Base-by-base conservation (phyloP, 345 rosid genomes). In the Nasturtium officinale region DNA sequence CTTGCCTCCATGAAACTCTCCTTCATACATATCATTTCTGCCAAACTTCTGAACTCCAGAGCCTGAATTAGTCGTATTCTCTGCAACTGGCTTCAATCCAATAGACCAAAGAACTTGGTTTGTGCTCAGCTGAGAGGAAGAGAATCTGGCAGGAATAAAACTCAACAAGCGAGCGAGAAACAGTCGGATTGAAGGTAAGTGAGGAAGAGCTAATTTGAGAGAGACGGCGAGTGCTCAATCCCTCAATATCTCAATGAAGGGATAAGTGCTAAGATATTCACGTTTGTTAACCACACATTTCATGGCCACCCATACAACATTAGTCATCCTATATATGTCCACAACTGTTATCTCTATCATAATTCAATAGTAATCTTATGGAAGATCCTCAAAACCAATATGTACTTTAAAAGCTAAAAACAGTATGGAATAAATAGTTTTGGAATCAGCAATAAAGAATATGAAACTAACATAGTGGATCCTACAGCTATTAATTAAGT, bases 91-190 rank as follows among this genome's bases (percentile, higher is more conserved):
- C 77, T 81, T 83, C 26, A 87, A 82, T 15, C 91, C 91, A 46
- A 87, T 89, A 7, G 91, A 89, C 91, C 96, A 89, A 29, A 85
- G 75, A 28, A 89, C 91, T 3, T 86, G 82, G n/a, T 73, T 75
- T 11, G 78, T 65, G 18, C 17, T 20, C 26, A 74, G 48, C 63
- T 72, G 72, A 52, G 80, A 60, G 13, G 83, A 43, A 61, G 73
- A 33, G 69, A 73, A 18, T 13, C 80, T 69, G 20, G 61, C 48
- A 11, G 67, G 67, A 38, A 35, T 35, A 59, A 82, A 52, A 7
- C 81, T 83, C 38, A 86, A 59, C 42, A 87, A 83, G 9, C 86
- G 90, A 66, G 90, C 73, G 11, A 85, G 75, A 40, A 88, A 73
- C 32, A 80, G 77, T 12, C 84, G 81, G 37, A 88, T 76, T 2